A percentile compares a stretch with the other conserved stretches of the same genome.
Conservation (phyloP, 164 flowering plant species). For the Macadamia tetraphylla region DNA sequence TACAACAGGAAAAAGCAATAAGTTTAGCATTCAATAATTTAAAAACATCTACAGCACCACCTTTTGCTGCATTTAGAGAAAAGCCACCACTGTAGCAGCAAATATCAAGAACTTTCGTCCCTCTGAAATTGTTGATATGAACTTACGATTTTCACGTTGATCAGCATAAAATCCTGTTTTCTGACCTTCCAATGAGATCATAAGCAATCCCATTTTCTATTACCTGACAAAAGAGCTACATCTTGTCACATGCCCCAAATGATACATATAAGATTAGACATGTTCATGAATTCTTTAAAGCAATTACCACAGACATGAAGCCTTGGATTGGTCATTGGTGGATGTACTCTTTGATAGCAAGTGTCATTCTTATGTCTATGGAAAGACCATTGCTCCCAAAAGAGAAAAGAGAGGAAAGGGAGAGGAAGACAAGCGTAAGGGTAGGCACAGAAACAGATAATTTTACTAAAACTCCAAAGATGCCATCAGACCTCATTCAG, state of each 20-base stretch:
- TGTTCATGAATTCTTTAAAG: background rate
- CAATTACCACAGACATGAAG: background rate
- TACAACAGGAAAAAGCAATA: too few relatives aligned
- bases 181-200: constrained; percentile 76
- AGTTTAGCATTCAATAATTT: constrained; percentile 9
- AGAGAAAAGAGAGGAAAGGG: too few relatives aligned
- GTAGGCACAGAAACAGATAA: too few relatives aligned
- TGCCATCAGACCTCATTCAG: too few relatives aligned
- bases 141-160: constrained; percentile 88
- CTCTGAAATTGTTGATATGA: constrained; percentile 59
- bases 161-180: constrained; percentile 99
- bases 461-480: too few relatives aligned
- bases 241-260: too few relatives aligned
- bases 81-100: constrained; percentile 99
- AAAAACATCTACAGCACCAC: constrained; percentile 77
- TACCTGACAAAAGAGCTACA: constrained; percentile 38
- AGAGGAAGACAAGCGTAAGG: too few relatives aligned
- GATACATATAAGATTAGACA: background rate
- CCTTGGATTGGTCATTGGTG: background rate
- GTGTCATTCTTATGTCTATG: background rate
- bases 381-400: background rate
- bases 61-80: constrained; percentile 74
- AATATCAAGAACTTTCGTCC: constrained; percentile 78
- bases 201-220: constrained; percentile 77
- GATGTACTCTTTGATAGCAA: background rate